Evolutionary conservation across 768 basidiomycete species (phyloP).

Genomic region (Phylloporus rhodoxanthus): DNA sequence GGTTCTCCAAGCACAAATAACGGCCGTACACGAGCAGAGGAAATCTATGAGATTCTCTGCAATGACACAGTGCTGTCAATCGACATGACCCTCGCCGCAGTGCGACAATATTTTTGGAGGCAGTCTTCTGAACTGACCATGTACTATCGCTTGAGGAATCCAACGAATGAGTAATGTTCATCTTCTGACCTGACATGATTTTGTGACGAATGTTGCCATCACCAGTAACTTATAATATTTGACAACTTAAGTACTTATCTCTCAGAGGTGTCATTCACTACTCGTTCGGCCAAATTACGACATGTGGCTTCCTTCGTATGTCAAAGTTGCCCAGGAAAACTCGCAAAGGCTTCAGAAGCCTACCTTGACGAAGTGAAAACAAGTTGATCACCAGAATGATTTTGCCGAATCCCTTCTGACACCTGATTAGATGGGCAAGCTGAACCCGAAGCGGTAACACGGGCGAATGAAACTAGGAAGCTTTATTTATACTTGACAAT

Average conservation of each 20-base stretch:
- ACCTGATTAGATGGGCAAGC: background rate
- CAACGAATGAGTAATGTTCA: constrained; percentile 4
- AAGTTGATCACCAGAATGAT: background rate
- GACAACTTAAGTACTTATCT: constrained; percentile 1
- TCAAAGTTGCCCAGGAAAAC: background rate
- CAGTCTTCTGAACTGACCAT: constrained; percentile 66
- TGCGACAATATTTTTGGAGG: constrained; percentile 87
- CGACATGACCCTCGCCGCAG: constrained; percentile 85
- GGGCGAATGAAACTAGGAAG: constrained; percentile 3
- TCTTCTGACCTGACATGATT: background rate
- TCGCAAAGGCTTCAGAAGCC: background rate
- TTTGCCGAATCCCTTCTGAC: background rate
- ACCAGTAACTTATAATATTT: constrained; percentile 21
- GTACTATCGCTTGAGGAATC: constrained; percentile 58
- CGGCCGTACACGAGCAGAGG: constrained; percentile 44
- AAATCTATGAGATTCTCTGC: constrained; percentile 82
- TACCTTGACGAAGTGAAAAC: background rate
- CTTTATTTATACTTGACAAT: constrained; percentile 34
- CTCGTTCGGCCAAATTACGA: background rate
- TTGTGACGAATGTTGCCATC: background rate
- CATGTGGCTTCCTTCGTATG: too few relatives aligned
- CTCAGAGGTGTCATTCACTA: too few relatives aligned
- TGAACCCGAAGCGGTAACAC: background rate
- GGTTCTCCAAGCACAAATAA: constrained; percentile 20
- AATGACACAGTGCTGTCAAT: constrained; percentile 78